Conservation (phyloP, 176 grass and related monocot genomes). For the Musa beccarii region DNA sequence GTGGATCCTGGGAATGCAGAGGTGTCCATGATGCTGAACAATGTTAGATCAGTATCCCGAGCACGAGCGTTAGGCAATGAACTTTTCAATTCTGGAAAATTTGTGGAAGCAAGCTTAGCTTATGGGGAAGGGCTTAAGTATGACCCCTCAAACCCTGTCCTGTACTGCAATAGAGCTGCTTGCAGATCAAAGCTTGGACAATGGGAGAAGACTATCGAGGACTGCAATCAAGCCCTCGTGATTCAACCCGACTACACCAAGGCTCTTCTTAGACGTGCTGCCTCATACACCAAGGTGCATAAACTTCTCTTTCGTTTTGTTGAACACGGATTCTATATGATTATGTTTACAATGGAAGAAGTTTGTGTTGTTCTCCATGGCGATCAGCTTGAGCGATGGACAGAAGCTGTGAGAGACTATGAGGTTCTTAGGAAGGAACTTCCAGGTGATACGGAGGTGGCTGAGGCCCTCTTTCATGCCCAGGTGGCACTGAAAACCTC, state of each 20-base stretch:
- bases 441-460: slow-evolving; percentile 68
- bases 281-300: slow-evolving; percentile 72
- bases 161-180: slow-evolving; percentile 92
- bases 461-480: slow-evolving; percentile 87
- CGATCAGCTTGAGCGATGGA: slow-evolving; percentile 77
- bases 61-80: slow-evolving; percentile 77
- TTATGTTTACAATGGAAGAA: neutral
- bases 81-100: slow-evolving; percentile 79
- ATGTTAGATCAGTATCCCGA: slow-evolving; percentile 57
- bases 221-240: slow-evolving; percentile 89
- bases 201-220: slow-evolving; percentile 87
- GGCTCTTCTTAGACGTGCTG: slow-evolving; percentile 89
- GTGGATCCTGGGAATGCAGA: slow-evolving; percentile 59
- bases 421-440: slow-evolving; percentile 72
- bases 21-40: slow-evolving; percentile 46
- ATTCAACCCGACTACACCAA: slow-evolving; percentile 89
- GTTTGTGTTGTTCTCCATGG: slow-evolving; percentile 6
- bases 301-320: neutral
- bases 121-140: slow-evolving; percentile 85
- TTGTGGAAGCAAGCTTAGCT: slow-evolving; percentile 64
- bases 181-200: slow-evolving; percentile 78
- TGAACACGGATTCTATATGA: neutral
- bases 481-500: slow-evolving; percentile 82
- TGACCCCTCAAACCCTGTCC: slow-evolving; percentile 68
- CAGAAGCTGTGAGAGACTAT: slow-evolving; percentile 78